phyloP scores from a whole-genome alignment of 106 monocot genomes.

The Dioscorea dumetorum region DNA sequence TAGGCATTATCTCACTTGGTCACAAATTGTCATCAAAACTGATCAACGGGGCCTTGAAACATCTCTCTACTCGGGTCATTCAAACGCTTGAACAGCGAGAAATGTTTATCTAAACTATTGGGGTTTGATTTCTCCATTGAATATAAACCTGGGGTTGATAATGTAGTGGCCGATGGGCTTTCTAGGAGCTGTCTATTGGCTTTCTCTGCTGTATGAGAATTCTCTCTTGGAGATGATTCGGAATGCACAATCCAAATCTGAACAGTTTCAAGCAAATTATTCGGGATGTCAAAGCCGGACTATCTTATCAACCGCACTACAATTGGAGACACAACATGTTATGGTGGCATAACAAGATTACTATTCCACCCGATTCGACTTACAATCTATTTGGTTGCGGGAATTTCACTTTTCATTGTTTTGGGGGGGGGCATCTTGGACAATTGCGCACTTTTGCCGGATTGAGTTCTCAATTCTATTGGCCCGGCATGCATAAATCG shows the following conservation, averaged over 20 bases:
- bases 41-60: neutral
- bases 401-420: neutral
- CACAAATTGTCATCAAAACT: neutral
- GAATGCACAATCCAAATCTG: neutral
- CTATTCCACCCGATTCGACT: neutral
- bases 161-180: neutral
- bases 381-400: neutral
- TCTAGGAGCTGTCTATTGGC: no score
- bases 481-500: neutral
- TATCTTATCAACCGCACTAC: no score
- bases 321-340: neutral
- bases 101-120: neutral
- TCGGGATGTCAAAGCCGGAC: neutral
- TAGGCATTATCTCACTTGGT: neutral
- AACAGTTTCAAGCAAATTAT: neutral
- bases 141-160: neutral
- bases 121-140: conserved; percentile 5
- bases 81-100: neutral
- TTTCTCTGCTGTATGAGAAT: no score
- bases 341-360: neutral
- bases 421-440: neutral
- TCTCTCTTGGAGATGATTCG: no score
- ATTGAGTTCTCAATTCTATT: neutral
- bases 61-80: neutral
- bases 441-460: neutral